Conservation (phyloP, 2,329 filamentous ascomycete species). For the Paraphaeosphaeria minitans region DNA sequence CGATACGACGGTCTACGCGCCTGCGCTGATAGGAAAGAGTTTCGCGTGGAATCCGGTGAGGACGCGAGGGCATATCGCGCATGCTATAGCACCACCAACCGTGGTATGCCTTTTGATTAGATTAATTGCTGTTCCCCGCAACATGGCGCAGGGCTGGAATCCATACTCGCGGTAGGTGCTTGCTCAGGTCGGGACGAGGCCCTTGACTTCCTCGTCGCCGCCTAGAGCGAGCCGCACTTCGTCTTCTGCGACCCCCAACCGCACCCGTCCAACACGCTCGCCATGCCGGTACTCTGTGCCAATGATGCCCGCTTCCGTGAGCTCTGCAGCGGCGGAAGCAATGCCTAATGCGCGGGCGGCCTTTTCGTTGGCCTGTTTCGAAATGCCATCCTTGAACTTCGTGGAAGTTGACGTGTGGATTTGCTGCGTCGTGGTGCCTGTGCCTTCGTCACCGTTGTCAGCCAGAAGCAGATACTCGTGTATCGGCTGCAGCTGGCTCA, state of each 20-base stretch:
- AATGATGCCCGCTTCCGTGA: slow-evolving; percentile 86
- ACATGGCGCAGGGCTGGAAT: not conserved
- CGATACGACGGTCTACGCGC: slow-evolving; percentile 7
- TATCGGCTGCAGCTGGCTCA: slow-evolving; percentile 65
- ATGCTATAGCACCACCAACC: slow-evolving; percentile 5
- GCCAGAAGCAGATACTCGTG: slow-evolving; percentile 63
- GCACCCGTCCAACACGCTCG: slow-evolving; percentile 84
- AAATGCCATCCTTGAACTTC: slow-evolving; percentile 20
- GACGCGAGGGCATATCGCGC: slow-evolving; percentile 1
- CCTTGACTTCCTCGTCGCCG: slow-evolving; percentile 85
- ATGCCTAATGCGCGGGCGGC: slow-evolving; percentile 60
- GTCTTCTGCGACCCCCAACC: slow-evolving; percentile 85
- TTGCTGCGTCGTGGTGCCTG: slow-evolving; percentile 15
- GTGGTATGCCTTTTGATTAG: slow-evolving; percentile 1
- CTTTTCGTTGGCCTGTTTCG: slow-evolving; percentile 37
- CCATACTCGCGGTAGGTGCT: slow-evolving; percentile 1
- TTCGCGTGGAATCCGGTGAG: slow-evolving; percentile 3
- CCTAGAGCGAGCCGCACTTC: slow-evolving; percentile 87
- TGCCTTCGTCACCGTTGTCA: slow-evolving; percentile 32
- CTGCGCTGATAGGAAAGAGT: not conserved
- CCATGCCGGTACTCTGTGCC: slow-evolving; percentile 78
- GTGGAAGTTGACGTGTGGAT: slow-evolving; percentile 10
- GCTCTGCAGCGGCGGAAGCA: slow-evolving; percentile 75
- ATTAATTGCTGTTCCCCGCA: not conserved
- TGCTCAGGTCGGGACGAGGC: slow-evolving; percentile 53